A percentile compares a stretch with the other conserved stretches of the same genome.
Conservation (phyloP, 768 basidiomycete species). For the Amanita muscaria region DNA sequence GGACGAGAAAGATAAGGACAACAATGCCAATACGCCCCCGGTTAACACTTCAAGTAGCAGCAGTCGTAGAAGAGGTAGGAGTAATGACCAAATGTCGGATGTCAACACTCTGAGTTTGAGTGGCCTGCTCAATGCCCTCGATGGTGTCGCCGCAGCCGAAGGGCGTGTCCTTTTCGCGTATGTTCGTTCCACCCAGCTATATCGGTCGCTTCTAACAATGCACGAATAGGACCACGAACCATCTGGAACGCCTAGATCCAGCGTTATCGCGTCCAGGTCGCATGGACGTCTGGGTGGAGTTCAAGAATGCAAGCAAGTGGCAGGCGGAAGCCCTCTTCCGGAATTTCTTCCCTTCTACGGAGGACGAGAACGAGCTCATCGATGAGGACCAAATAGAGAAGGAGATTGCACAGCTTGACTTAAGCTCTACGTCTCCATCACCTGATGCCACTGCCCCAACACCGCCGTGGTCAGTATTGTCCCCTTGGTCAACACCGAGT, state of each 20-base stretch:
- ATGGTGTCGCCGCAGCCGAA: slow-evolving; percentile 82
- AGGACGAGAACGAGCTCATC: slow-evolving; percentile 31
- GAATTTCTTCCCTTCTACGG: slow-evolving; percentile 82
- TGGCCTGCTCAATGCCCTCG: slow-evolving; percentile 76
- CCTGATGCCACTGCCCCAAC: slow-evolving; percentile 12
- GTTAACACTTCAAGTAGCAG: slow-evolving; percentile 7
- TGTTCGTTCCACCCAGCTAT: slow-evolving; percentile 23
- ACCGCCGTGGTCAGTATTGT: slow-evolving; percentile 20
- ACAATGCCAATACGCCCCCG: slow-evolving; percentile 4
- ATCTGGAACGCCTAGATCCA: slow-evolving; percentile 83
- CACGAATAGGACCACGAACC: slow-evolving; percentile 67
- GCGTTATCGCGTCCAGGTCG: slow-evolving; percentile 88
- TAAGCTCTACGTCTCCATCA: neutral
- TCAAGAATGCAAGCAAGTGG: slow-evolving; percentile 78
- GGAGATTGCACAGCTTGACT: slow-evolving; percentile 12
- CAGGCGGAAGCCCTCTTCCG: slow-evolving; percentile 83
- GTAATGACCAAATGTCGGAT: slow-evolving; percentile 55
- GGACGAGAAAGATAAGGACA: slow-evolving; percentile 23
- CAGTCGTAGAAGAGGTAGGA: slow-evolving; percentile 34
- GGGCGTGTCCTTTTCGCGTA: slow-evolving; percentile 85
- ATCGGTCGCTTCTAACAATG: slow-evolving; percentile 4
- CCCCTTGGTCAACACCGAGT: slow-evolving; percentile 17
- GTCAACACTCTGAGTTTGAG: slow-evolving; percentile 76
- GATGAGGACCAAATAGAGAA: slow-evolving; percentile 18
- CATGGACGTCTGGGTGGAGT: slow-evolving; percentile 90